Evolutionary conservation across 805 yeast species (phyloP).

Genomic region (Myxozyma udenii): DNA sequence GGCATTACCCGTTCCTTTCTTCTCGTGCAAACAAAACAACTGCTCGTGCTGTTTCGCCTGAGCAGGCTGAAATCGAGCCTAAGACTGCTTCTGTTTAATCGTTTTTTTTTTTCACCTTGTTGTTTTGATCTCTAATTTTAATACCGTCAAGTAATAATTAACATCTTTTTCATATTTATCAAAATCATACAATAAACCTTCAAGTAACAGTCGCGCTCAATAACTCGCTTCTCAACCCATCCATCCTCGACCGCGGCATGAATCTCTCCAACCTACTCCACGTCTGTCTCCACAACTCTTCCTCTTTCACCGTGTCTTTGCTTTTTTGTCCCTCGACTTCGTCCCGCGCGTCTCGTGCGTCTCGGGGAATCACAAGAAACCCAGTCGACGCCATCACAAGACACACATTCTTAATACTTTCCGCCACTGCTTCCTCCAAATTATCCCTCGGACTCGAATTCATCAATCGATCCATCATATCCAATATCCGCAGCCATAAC

Average conservation of each 20-base stretch:
- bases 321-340: neutral
- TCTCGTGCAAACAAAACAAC: neutral
- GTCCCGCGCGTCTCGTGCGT: neutral
- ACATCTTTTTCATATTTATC: neutral
- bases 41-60: neutral
- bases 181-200: neutral
- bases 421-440: slow-evolving; percentile 41
- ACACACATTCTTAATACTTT: slow-evolving; percentile 44
- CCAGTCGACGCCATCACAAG: slow-evolving; percentile 40
- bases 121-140: neutral
- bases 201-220: neutral
- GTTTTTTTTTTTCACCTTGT: neutral
- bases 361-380: slow-evolving; percentile 18
- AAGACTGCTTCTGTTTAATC: slow-evolving; percentile 3
- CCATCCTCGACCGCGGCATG: slow-evolving; percentile 38
- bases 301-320: neutral
- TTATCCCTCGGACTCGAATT: slow-evolving; percentile 41
- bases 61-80: neutral
- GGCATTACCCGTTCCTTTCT: slow-evolving; percentile 36
- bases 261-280: slow-evolving; percentile 40
- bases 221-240: slow-evolving; percentile 1
- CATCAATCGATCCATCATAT: slow-evolving; percentile 42
- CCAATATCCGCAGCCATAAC: slow-evolving; percentile 41
- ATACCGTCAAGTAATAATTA: neutral
- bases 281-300: slow-evolving; percentile 39